Evolutionary conservation across 805 yeast species (phyloP), one percentile per base, ranked within the genome.

Genomic region (Debaryomyces hansenii): DNA sequence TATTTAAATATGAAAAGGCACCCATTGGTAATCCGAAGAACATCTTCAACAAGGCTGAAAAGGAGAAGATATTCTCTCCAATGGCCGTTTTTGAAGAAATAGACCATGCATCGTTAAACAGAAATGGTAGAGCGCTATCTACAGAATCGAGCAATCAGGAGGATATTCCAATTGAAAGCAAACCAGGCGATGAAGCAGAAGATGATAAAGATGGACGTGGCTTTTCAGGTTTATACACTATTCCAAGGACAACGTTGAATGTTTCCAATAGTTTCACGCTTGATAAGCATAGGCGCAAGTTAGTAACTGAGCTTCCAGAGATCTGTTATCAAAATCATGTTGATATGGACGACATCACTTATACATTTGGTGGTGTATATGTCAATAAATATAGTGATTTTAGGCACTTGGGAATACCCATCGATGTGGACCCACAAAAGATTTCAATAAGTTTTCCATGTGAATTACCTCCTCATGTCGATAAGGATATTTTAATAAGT

Each of bases 381-480:
- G 47, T 53, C 4, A 49, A 56, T 18, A 55, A 53, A 12, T 35
- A 36, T 11, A 36, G 53, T 5, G 51, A 51, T 34, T 58, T 69
- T 27, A 53, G 53, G 20, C 46, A 50, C 12, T 47, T 66, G 29
- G 75, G 75, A 2, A 52, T 72, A 7, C 77, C 77, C 1, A 45
- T 37, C 1, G 54, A 62, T 37, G 60, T 63, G 1, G 64, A 62
- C 41, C 53, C 63, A 2, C 52, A 58, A 5, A 59, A 54, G 21
- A 63, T 72, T 10, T 69, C 75, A 3, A 69, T 72, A 2, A 60
- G 67, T 33, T 64, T 72, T 32, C 67, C 74, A 6, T 62, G 64
- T 34, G 68, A 65, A 11, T 50, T 70, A 35, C 78, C 78, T 1
- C 75, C 77, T 3, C 63, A 59, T 44, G 66, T 69, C 40, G 75